phyloP scores from a whole-genome alignment of 2,329 filamentous ascomycete species.

The Calonectria honghensis region DNA sequence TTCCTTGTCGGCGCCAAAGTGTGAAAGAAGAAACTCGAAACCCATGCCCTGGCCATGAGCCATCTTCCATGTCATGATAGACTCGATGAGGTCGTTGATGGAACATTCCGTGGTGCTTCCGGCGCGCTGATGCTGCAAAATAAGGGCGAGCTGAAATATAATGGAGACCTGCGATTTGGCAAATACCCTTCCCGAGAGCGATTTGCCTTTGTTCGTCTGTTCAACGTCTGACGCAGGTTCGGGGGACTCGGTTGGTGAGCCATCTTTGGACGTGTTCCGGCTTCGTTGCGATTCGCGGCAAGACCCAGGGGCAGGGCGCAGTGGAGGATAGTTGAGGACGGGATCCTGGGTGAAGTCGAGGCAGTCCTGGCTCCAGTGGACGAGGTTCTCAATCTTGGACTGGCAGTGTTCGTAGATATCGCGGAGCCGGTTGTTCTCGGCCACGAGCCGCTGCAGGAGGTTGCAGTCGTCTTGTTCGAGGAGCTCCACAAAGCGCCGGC shows the following conservation, averaged over 20 bases:
- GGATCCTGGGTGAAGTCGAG: constrained; percentile 1
- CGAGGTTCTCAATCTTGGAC: constrained; percentile 7
- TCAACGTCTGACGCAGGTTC: neutral
- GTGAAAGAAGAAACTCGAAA: neutral
- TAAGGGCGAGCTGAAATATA: constrained; percentile 1
- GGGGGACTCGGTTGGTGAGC: neutral
- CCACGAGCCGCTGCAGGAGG: neutral
- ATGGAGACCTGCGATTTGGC: neutral
- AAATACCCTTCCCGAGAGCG: neutral
- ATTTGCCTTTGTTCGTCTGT: neutral
- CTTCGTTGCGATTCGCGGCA: neutral
- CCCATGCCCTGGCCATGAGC: neutral
- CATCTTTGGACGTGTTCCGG: neutral
- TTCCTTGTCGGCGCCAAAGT: neutral
- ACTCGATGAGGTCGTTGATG: constrained; percentile 12
- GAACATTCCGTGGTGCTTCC: neutral
- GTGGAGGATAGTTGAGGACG: neutral
- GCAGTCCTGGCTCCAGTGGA: constrained; percentile 10
- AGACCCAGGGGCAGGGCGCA: neutral
- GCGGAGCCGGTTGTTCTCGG: constrained; percentile 1
- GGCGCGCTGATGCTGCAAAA: neutral
- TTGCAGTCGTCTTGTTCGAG: constrained; percentile 1
- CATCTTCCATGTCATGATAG: constrained; percentile 9
- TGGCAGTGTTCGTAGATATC: constrained; percentile 9
- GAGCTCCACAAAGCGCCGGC: neutral